Base-by-base conservation (phyloP, 2,329 filamentous ascomycete genomes). In the Elsinoe australis region DNA sequence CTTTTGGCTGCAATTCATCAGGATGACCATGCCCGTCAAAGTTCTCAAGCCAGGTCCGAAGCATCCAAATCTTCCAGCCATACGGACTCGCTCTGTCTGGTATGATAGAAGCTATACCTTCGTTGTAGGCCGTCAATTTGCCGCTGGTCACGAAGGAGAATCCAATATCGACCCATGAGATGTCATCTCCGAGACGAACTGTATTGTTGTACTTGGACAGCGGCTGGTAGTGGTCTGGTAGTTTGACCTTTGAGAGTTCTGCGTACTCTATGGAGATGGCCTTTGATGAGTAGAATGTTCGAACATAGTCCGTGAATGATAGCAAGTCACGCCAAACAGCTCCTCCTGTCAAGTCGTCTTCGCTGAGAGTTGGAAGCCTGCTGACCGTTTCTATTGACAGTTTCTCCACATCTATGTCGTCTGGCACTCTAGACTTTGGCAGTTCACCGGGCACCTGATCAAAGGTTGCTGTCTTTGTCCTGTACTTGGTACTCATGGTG, bases 271-370 rank as follows among this genome's bases (percentile, higher is more conserved):
- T 42, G 45, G 58, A 32, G 35, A 76, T 71, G 22, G 64, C 65
- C 42, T 68, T 53, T 38, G 61, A 58, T 9, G 71, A 70, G 53
- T 73, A 70, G n/a, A 75, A 55, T 0, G 78, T 81, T 28, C 68
- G 73, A 18, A 78, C 67, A 26, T 76, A 70, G 71, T 76, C 79
- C 0, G 73, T 71, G 7, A 80, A 56, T 5, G 66, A 71, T 3
- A 81, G 67, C 47, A 80, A 73, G 55, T 82, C 78, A 29, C 77
- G 67, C 76, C 76, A 81, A 3, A 59, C 51, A 2, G 52, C 51
- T 45, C 54, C 54, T 14, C 21, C 21, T 8, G 47, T 44, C 7
- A 53, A 32, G 31, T 53, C 41, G 15, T 33, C 34, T 21, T 51
- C 32, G 17, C 34, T 26, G 8, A 53, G 29, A 5, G 34, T 39